Evolutionary conservation across 306 rosid genomes (phyloP).

Genomic region (Pachyrhizus erosus): DNA sequence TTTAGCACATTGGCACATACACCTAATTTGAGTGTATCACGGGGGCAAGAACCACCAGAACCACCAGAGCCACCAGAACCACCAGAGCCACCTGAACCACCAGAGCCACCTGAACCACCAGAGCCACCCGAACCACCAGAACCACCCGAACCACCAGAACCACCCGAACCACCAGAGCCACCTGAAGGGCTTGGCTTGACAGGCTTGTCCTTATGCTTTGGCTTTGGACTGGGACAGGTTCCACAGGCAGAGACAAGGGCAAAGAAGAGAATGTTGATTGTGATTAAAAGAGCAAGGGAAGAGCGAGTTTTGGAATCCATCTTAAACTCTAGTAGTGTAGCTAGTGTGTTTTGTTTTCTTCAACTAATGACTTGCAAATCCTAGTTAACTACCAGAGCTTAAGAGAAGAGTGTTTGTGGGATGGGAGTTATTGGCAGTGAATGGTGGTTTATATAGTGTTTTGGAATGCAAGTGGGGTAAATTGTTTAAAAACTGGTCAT

Average conservation of each 20-base stretch:
- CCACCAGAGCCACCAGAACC: not conserved
- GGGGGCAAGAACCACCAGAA: constrained; percentile 51
- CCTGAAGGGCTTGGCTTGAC: constrained; percentile 34
- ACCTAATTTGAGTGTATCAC: constrained; percentile 71
- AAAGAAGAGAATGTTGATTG: constrained; percentile 74
- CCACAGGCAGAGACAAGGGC: constrained; percentile 64
- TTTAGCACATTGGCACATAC: constrained; percentile 72
- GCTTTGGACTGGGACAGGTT: constrained; percentile 35
- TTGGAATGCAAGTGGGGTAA: not conserved
- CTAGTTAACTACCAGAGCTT: not conserved
- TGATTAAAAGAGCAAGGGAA: constrained; percentile 71
- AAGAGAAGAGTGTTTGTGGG: constrained; percentile 18
- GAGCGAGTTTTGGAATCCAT: constrained; percentile 70
- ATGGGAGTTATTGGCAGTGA: not conserved
- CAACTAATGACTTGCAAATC: not conserved
- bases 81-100: not conserved
- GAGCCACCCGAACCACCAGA: not conserved
- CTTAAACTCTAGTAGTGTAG: constrained; percentile 13
- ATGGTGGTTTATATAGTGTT: not conserved
- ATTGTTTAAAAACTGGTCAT: not conserved
- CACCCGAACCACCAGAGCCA: not conserved
- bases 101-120: not conserved
- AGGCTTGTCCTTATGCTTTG: constrained; percentile 4
- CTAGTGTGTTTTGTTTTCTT: not conserved
- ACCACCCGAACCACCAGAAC: not conserved